phyloP scores from a whole-genome alignment of 352 stramenopile genomes.

The Pseudoperonospora humuli region DNA sequence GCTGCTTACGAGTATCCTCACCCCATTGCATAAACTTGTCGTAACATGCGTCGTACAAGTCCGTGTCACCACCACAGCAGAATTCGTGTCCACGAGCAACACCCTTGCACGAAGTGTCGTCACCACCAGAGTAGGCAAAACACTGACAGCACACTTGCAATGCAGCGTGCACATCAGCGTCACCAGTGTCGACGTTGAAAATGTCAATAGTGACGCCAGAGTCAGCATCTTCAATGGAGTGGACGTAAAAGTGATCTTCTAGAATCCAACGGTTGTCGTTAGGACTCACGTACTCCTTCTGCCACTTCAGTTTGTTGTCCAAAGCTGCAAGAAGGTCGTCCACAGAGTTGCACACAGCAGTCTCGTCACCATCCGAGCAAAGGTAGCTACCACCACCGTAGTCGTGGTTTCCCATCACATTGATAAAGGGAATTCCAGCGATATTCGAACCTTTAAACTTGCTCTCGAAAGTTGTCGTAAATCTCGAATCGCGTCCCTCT shows the following conservation, averaged over 20 bases:
- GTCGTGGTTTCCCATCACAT: conserved; percentile 64
- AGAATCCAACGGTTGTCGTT: conserved; percentile 50
- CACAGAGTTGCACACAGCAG: conserved; percentile 20
- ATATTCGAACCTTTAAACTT: conserved; percentile 40
- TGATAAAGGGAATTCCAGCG: conserved; percentile 36
- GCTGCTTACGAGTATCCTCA: conserved; percentile 31
- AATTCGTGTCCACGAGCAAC: conserved; percentile 30
- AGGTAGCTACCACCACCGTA: conserved; percentile 48
- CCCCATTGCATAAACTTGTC: conserved; percentile 33
- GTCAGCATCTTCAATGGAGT: conserved; percentile 26
- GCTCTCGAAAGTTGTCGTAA: too few relatives aligned
- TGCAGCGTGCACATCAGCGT: conserved; percentile 38
- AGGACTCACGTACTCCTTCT: conserved; percentile 33
- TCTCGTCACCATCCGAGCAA: conserved; percentile 26
- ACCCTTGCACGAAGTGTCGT: conserved; percentile 29
- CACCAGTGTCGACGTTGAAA: conserved; percentile 48
- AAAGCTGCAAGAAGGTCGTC: conserved; percentile 18
- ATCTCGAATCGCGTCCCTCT: too few relatives aligned
- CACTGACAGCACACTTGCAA: conserved; percentile 48
- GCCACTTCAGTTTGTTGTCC: conserved; percentile 40
- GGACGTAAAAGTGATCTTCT: conserved; percentile 46
- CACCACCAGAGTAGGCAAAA: conserved; percentile 33
- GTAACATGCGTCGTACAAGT: conserved; percentile 37
- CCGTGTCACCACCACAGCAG: conserved; percentile 31
- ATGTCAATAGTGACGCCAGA: conserved; percentile 43